Evolutionary conservation across 1,284 basidiomycete genomes (phyloP), one percentile per base, ranked within the genome.

Genomic region (Crepidotus sp.): DNA sequence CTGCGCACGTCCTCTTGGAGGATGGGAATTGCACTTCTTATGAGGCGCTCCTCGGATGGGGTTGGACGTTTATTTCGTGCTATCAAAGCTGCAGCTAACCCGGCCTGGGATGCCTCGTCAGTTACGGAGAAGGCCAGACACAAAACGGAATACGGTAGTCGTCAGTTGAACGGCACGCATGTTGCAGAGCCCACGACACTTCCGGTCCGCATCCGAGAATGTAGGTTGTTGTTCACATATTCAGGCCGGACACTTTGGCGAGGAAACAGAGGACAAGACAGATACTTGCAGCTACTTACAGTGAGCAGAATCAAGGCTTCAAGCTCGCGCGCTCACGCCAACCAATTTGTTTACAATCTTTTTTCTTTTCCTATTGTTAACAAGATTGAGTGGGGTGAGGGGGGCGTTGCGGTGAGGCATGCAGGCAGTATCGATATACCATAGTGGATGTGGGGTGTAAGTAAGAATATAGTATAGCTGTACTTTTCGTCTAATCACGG

Each of bases 371-470:
- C 25, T 46, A 39, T 24, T 35, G 29, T 42, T 26, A 36, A 42
- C 41, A 47, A 45, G 45, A 51, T 37, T 48, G 49, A 48, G 40
- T 13, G 21, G 21, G 21, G 21, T 48, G 49, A 45, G 36, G 18
- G 30, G 35, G 42, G 36, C n/a, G n/a, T 38, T 40, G 42, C 25
- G 10, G 30, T 27, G 29, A 17, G 14, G 32, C 42, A 42, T 43
- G 41, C 46, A 34, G 33, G 36, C 7, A 48, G 50, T 51, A 51
- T 51, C 45, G 49, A 42, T 51, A 48, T 51, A 48, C 50, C 50
- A 51, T 45, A 48, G 49, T 51, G 41, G n/a, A 45, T 42, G 45
- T 31, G 21, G 24, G 29, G 34, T 34, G 38, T 40, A 47, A 44
- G 41, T 47, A 41, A 43, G 40, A 48, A 38, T 38, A 41, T 49